A percentile compares a stretch with the other conserved stretches of the same genome.
Evolutionary conservation across 305 asterid species (phyloP).

Genomic region (Coffea humblotiana): DNA sequence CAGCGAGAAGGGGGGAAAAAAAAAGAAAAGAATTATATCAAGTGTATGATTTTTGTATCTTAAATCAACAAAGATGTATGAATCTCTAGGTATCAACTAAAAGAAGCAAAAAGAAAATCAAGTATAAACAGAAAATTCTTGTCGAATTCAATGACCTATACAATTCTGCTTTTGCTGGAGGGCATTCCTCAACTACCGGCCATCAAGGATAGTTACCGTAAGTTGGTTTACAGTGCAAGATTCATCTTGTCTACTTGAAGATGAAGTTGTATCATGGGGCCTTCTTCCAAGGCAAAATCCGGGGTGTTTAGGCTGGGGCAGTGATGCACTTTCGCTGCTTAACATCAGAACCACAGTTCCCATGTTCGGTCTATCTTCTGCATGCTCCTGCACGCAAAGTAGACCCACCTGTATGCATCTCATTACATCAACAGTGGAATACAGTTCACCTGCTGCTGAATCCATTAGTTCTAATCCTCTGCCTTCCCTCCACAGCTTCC

Average conservation of each 20-base stretch:
- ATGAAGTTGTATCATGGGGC: constrained; percentile 49
- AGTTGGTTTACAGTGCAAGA: constrained; percentile 71
- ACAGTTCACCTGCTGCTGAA: constrained; percentile 40
- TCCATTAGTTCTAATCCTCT: constrained; percentile 65
- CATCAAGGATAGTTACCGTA: constrained; percentile 70
- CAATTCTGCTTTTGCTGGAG: constrained; percentile 12
- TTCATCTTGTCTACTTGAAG: constrained; percentile 55
- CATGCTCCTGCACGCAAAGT: constrained; percentile 83
- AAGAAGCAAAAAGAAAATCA: neutral
- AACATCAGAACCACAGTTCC: constrained; percentile 67
- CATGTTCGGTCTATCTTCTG: constrained; percentile 89
- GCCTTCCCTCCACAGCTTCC: constrained; percentile 78
- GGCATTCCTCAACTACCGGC: constrained; percentile 43
- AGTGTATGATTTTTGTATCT: neutral
- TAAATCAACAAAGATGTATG: constrained; percentile 17
- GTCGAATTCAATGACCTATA: constrained; percentile 22
- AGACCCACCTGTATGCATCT: constrained; percentile 88
- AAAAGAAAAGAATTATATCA: neutral
- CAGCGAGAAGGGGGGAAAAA: constrained; percentile 2
- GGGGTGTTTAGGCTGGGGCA: constrained; percentile 78
- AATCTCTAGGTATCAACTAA: constrained; percentile 12
- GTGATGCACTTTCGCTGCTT: constrained; percentile 55
- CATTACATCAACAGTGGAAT: constrained; percentile 47
- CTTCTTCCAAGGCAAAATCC: constrained; percentile 76
- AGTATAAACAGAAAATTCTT: constrained; percentile 14